These are phyloP conservation scores for Alternaria metachromatica DNA, from an alignment of 2,329 filamentous ascomycete species.

Conservation along the genomic window DNA sequence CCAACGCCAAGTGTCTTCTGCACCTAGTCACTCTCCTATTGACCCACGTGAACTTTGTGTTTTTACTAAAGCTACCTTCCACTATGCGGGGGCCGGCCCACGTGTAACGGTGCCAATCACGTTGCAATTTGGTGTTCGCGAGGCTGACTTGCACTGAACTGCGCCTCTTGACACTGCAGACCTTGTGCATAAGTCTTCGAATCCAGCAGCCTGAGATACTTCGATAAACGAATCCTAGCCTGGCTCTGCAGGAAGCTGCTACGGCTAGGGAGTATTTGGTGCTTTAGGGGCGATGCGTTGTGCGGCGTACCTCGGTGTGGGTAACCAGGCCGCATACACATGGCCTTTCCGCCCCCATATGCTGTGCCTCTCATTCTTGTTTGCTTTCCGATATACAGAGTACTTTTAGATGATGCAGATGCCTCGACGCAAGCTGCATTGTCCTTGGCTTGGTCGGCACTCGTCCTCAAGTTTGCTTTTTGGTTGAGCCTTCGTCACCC, in stretches of 20 bases:
- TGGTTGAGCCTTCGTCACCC: background rate
- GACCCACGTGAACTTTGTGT: slow-evolving; percentile 1
- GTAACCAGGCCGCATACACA: slow-evolving; percentile 14
- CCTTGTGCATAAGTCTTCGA: background rate
- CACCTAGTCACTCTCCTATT: slow-evolving; percentile 1
- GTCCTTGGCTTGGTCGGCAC: slow-evolving; percentile 4
- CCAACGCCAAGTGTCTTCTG: slow-evolving; percentile 6
- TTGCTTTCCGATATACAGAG: slow-evolving; percentile 14
- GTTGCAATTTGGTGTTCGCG: slow-evolving; percentile 4
- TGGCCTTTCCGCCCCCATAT: slow-evolving; percentile 16
- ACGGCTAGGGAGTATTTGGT: slow-evolving; percentile 10
- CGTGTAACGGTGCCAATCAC: slow-evolving; percentile 15
- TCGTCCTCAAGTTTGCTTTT: slow-evolving; percentile 3
- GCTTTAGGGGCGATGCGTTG: slow-evolving; percentile 11
- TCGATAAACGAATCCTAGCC: background rate
- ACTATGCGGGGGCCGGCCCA: slow-evolving; percentile 3
- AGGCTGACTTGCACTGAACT: background rate
- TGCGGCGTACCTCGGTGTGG: background rate
- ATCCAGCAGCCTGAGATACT: slow-evolving; percentile 1
- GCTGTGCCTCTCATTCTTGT: slow-evolving; percentile 18
- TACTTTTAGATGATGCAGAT: slow-evolving; percentile 9
- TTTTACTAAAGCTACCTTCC: background rate
- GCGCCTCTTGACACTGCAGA: slow-evolving; percentile 1
- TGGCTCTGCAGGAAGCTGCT: background rate
- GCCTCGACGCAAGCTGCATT: slow-evolving; percentile 5